Base-by-base conservation (phyloP, 1,284 basidiomycete species). In the Moesziomyces antarcticus region DNA sequence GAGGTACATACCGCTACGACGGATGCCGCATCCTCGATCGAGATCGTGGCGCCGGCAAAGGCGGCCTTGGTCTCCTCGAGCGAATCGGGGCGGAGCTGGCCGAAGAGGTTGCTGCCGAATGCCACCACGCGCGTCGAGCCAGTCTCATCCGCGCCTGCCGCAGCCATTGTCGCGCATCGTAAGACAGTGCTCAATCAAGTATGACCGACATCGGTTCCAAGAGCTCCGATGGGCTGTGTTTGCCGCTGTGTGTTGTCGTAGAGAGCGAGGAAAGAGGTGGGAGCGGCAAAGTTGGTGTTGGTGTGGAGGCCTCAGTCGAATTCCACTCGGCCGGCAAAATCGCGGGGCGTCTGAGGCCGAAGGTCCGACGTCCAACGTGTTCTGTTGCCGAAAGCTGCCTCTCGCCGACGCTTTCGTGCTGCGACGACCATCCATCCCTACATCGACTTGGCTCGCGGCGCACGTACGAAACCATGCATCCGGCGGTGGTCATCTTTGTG, bases 401-500 rank as follows among this genome's bases (percentile, higher is more conserved):
- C 57, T 62, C 50, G 59, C 57, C 54, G 57, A 65, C 45, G 56
- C 46, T 43, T 7, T 5, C 35, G 8, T 50, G 24, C 30, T 16
- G 30, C 25, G 22, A 27, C 54, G 45, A 37, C 56, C 43, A 51
- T 14, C 20, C 14, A 5, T 45, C 30, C 18, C 24, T 40, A n/a
- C 37, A 16, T 40, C 37, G 16, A 18, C 37, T 18, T 27, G 22
- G 4, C 16, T 18, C 40, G 9, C 22, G 4, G 43, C n/a, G 37
- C 18, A 16, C 1, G 16, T 0, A 6, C 35, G 13, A 3, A 11
- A 59, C 35, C 25, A 79, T 80, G 75, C 79, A 80, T 60, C 75
- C 79, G 22, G 79, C 79, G 16, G 30, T 77, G 8, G 67, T 77
- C n/a, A 77, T 80, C 41, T 59, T 80, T 22, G 40, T 73, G 27